A percentile compares a stretch with the other conserved stretches of the same genome.
These are phyloP conservation scores for Salmacisia buchloeana DNA, from an alignment of 1,284 basidiomycete species.

Conservation along the genomic window DNA sequence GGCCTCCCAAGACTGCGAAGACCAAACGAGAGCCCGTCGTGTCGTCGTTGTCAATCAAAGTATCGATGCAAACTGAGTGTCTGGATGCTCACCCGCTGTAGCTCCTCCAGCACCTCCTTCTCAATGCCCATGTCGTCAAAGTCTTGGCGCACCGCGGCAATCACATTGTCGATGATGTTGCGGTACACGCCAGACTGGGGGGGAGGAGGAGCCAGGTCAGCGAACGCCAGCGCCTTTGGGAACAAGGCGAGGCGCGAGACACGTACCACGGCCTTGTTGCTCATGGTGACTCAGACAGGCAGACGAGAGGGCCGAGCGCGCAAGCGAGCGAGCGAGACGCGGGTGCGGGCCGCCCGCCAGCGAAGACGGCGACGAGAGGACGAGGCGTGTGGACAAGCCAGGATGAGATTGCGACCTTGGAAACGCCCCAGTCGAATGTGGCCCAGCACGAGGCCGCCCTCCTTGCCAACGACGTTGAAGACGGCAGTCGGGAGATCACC, in stretches of 20 bases:
- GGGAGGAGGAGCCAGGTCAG: not conserved
- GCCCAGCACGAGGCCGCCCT: too few species aligned
- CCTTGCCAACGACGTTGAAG: too few species aligned
- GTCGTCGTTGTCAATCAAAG: not conserved
- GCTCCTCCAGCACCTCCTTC: constrained; percentile 79
- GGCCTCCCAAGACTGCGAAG: constrained; percentile 78
- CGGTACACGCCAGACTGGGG: constrained; percentile 85
- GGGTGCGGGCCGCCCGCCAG: too few species aligned
- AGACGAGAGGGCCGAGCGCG: constrained; percentile 30
- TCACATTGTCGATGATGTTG: constrained; percentile 92
- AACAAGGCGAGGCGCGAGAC: constrained; percentile 8
- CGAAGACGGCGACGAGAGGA: too few species aligned
- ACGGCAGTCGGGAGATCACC: too few species aligned
- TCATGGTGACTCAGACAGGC: constrained; percentile 24
- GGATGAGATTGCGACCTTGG: too few species aligned
- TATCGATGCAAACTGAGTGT: not conserved
- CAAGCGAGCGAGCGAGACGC: too few species aligned
- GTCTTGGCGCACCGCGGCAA: constrained; percentile 77
- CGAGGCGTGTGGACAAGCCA: too few species aligned
- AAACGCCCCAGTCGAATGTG: too few species aligned
- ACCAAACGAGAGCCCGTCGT: too few species aligned
- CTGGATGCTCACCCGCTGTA: constrained; percentile 74
- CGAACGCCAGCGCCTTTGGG: constrained; percentile 3
- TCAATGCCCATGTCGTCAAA: constrained; percentile 95
- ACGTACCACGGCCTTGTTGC: constrained; percentile 33